phyloP scores from a whole-genome alignment of 495 filamentous ascomycete genomes.

The Aspergillus asperescens region DNA sequence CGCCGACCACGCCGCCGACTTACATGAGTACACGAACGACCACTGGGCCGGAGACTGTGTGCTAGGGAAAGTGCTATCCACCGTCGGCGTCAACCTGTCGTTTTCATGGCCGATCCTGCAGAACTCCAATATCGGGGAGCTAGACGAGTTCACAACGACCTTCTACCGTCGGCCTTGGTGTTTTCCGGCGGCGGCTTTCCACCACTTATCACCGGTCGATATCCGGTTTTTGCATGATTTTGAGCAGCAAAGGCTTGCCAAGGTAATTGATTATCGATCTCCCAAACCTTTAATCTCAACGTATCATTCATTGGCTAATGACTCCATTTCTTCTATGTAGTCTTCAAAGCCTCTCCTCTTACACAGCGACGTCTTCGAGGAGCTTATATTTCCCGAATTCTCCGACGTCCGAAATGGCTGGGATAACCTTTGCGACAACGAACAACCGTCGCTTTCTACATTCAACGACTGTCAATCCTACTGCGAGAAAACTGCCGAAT shows the following conservation, averaged over 20 bases:
- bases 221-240: conserved; percentile 39
- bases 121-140: conserved; percentile 40
- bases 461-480: conserved; percentile 34
- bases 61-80: conserved; percentile 52
- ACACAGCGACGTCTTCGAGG: conserved; percentile 42
- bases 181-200: conserved; percentile 50
- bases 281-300: not conserved
- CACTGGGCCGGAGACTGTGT: conserved; percentile 69
- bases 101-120: conserved; percentile 51
- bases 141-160: conserved; percentile 37
- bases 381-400: conserved; percentile 38
- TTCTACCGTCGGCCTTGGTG: conserved; percentile 50
- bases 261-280: conserved; percentile 21
- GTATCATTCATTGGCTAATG: not conserved
- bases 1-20: conserved; percentile 39
- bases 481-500: conserved; percentile 26
- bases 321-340: conserved; percentile 11
- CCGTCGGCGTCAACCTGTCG: conserved; percentile 47
- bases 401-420: conserved; percentile 30
- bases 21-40: conserved; percentile 48
- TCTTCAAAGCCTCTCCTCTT: conserved; percentile 34
- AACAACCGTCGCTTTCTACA: conserved; percentile 25
- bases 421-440: conserved; percentile 43
- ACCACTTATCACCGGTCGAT: conserved; percentile 42
- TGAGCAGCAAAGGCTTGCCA: conserved; percentile 35